Percentiles rank a stretch among this genome's conserved stretches.
Conservation (phyloP, 2,329 filamentous ascomycete genomes). For the Botrytis medusae region DNA sequence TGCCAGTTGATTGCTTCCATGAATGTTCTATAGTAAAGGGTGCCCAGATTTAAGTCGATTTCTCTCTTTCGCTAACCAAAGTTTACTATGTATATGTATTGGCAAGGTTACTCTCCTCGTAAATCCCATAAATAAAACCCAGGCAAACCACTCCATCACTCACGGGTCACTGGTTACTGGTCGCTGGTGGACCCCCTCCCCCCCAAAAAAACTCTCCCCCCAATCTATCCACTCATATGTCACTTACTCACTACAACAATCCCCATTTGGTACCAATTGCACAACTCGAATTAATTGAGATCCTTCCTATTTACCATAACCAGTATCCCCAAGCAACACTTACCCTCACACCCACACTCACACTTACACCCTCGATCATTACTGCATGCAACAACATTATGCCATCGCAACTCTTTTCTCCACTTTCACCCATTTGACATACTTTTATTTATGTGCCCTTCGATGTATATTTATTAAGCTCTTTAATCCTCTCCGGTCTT, state of each 20-base stretch:
- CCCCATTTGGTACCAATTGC: constrained; percentile 12
- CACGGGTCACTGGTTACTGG: neutral
- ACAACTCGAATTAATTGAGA: constrained; percentile 19
- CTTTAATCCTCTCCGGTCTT: constrained; percentile 4
- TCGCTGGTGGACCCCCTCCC: neutral
- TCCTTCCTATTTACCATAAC: constrained; percentile 15
- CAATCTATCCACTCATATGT: constrained; percentile 13
- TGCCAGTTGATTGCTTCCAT: neutral
- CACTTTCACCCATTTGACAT: neutral
- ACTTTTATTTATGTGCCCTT: neutral
- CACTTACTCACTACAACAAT: neutral
- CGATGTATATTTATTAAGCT: constrained; percentile 17
- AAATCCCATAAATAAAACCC: neutral
- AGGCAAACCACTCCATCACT: neutral
- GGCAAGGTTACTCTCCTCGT: neutral
- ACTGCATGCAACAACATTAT: constrained; percentile 13
- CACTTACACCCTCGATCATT: neutral
- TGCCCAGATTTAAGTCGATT: neutral
- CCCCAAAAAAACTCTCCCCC: neutral
- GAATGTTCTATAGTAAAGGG: neutral
- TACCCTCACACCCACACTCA: neutral
- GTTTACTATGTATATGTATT: neutral
- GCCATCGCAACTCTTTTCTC: constrained; percentile 13
- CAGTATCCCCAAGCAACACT: constrained; percentile 4
- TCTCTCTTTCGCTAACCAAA: neutral